Percentiles rank a stretch among this genome's conserved stretches.
These are phyloP conservation scores for Chrysosporium keratinophilum DNA, from an alignment of 2,329 filamentous ascomycete genomes.

Conservation along the genomic window DNA sequence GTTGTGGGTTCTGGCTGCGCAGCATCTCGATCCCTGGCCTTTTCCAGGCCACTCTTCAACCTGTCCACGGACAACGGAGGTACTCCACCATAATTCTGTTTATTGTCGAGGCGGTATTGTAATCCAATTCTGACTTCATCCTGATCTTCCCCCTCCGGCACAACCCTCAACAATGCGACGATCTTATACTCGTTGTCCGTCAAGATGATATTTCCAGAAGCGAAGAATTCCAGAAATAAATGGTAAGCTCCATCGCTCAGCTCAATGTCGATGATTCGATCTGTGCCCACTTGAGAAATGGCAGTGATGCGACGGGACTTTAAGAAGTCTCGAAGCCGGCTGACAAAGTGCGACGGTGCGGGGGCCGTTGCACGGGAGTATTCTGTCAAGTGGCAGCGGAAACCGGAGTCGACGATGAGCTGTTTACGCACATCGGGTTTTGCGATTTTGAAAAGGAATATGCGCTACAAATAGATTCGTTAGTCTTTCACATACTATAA, in stretches of 20 bases:
- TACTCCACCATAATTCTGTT: constrained; percentile 71
- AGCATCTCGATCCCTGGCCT: constrained; percentile 41
- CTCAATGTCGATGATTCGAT: constrained; percentile 81
- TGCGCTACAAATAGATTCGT: constrained; percentile 46
- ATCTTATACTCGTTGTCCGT: constrained; percentile 79
- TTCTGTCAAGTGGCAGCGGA: constrained; percentile 86
- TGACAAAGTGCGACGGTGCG: constrained; percentile 75
- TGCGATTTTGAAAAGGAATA: constrained; percentile 89
- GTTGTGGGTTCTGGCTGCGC: constrained; percentile 18
- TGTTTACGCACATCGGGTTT: constrained; percentile 84
- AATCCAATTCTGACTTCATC: constrained; percentile 69
- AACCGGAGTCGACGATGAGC: constrained; percentile 85
- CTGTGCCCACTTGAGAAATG: constrained; percentile 78
- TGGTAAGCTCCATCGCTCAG: constrained; percentile 87
- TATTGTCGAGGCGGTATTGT: constrained; percentile 66
- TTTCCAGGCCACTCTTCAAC: constrained; percentile 57
- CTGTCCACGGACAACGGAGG: constrained; percentile 65
- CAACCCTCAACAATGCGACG: constrained; percentile 66
- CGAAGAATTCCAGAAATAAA: constrained; percentile 91
- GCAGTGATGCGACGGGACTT: constrained; percentile 76
- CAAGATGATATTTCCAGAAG: constrained; percentile 85
- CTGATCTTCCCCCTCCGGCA: constrained; percentile 70
- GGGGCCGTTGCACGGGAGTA: constrained; percentile 80
- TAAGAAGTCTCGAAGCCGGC: constrained; percentile 72
- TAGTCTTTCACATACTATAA: neutral